phyloP scores from a whole-genome alignment of 139 green algal genomes.

The Diplosphaera chodatii region DNA sequence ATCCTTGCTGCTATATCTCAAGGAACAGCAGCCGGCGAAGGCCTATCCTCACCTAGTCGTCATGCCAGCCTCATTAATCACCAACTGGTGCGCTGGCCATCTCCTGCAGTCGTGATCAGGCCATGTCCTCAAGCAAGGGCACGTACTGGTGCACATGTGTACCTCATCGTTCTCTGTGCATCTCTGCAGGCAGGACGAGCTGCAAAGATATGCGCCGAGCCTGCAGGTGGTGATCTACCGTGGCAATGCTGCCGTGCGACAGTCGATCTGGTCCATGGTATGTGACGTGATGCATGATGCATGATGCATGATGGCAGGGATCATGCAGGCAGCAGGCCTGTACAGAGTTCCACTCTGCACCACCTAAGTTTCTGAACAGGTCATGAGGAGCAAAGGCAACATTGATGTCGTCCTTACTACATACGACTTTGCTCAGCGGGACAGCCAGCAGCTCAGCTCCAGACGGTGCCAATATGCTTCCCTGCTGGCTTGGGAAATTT shows the following conservation, averaged over 20 bases:
- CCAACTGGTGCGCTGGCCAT: constrained; percentile 67
- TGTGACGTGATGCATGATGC: too few species aligned
- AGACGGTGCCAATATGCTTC: neutral
- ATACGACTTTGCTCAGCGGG: constrained; percentile 28
- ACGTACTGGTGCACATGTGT: too few species aligned
- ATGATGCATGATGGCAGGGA: too few species aligned
- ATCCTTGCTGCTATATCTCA: constrained; percentile 39
- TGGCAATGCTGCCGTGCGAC: constrained; percentile 1
- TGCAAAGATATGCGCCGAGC: constrained; percentile 61
- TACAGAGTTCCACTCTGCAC: too few species aligned
- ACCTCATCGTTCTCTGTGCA: too few species aligned
- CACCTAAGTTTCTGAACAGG: too few species aligned
- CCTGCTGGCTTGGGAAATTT: too few species aligned
- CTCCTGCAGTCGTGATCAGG: too few species aligned
- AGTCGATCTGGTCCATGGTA: constrained; percentile 6
- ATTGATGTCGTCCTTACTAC: constrained; percentile 54
- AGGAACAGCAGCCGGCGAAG: neutral
- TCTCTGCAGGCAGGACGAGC: constrained; percentile 58
- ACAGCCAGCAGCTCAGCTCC: neutral
- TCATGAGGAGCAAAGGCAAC: too few species aligned
- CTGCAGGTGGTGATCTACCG: constrained; percentile 54
- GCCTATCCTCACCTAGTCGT: constrained; percentile 64
- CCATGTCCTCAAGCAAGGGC: too few species aligned
- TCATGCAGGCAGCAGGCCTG: too few species aligned
- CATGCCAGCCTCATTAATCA: constrained; percentile 68